These are phyloP conservation scores for Tolypocladium inflatum DNA, from an alignment of 2,329 filamentous ascomycete genomes.

Conservation along the genomic window DNA sequence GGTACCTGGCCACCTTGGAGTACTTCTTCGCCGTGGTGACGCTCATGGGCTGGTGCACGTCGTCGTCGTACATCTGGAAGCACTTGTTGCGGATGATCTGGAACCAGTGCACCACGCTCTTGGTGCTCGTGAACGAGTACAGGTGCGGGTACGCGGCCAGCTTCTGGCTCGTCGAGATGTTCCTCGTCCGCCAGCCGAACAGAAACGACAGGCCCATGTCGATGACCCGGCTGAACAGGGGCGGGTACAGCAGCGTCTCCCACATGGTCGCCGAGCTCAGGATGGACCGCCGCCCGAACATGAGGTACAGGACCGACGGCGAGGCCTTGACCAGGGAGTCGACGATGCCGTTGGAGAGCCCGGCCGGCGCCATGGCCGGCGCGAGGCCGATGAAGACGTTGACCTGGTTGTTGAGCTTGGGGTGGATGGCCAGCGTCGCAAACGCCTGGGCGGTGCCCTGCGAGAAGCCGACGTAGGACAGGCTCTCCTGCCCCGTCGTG, in stretches of 20 bases:
- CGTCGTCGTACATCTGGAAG: constrained; percentile 98
- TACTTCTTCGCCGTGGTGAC: constrained; percentile 68
- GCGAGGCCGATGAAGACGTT: constrained; percentile 95
- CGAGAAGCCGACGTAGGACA: constrained; percentile 95
- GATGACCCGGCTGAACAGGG: constrained; percentile 81
- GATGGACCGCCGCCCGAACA: constrained; percentile 87
- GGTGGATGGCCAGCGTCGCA: constrained; percentile 84
- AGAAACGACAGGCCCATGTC: constrained; percentile 74
- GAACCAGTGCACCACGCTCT: constrained; percentile 98
- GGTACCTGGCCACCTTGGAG: constrained; percentile 93
- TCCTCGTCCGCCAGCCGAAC: constrained; percentile 80
- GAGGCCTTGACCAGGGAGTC: constrained; percentile 91
- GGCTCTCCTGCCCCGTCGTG: constrained; percentile 69
- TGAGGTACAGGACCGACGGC: constrained; percentile 81
- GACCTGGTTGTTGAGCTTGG: constrained; percentile 81
- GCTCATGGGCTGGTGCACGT: constrained; percentile 68
- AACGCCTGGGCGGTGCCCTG: constrained; percentile 97
- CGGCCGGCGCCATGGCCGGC: constrained; percentile 91
- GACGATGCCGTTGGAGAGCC: constrained; percentile 80
- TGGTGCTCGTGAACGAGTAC: constrained; percentile 94
- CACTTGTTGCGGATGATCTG: constrained; percentile 94
- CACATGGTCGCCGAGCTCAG: constrained; percentile 92
- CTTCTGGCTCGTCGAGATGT: constrained; percentile 82
- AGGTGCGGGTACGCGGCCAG: constrained; percentile 91
- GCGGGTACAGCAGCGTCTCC: constrained; percentile 92